Percentiles rank a stretch among this genome's conserved stretches.
Conservation (phyloP, 2,329 filamentous ascomycete genomes). For the Mariannaea elegans region DNA sequence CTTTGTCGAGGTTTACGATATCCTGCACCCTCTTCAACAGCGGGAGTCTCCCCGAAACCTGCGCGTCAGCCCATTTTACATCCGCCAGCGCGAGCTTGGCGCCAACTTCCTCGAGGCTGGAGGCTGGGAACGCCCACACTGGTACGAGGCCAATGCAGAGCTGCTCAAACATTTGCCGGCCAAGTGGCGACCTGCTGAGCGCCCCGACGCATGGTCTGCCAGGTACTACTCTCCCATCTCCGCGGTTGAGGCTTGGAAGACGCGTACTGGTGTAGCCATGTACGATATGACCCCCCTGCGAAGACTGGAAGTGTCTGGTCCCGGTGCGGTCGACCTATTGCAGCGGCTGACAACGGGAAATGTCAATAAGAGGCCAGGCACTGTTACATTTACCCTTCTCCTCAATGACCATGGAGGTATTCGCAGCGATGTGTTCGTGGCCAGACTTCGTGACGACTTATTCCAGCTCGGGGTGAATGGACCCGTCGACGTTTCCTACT, state of each 20-base stretch:
- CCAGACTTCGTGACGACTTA: constrained; percentile 56
- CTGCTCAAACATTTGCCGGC: constrained; percentile 61
- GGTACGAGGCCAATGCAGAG: constrained; percentile 65
- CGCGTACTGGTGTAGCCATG: constrained; percentile 67
- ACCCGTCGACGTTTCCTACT: constrained; percentile 62
- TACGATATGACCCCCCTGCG: constrained; percentile 70
- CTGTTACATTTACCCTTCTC: constrained; percentile 65
- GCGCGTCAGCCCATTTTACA: constrained; percentile 66
- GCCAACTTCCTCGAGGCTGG: constrained; percentile 67
- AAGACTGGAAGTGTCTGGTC: constrained; percentile 65
- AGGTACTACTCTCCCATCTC: constrained; percentile 66
- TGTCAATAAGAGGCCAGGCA: constrained; percentile 56
- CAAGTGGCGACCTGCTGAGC: constrained; percentile 62
- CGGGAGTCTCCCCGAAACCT: constrained; percentile 65
- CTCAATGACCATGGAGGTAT: constrained; percentile 63
- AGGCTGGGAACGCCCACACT: constrained; percentile 71
- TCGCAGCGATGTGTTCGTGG: constrained; percentile 65
- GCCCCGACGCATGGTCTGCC: constrained; percentile 65
- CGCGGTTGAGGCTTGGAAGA: constrained; percentile 71
- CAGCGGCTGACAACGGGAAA: constrained; percentile 62
- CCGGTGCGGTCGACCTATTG: constrained; percentile 63
- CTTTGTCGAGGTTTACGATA: constrained; percentile 72
- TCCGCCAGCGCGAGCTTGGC: constrained; percentile 62
- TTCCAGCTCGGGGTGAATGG: constrained; percentile 68
- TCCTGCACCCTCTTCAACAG: constrained; percentile 68